Base-by-base conservation (phyloP, 176 grass and related monocot species). In the Phyllostachys edulis region DNA sequence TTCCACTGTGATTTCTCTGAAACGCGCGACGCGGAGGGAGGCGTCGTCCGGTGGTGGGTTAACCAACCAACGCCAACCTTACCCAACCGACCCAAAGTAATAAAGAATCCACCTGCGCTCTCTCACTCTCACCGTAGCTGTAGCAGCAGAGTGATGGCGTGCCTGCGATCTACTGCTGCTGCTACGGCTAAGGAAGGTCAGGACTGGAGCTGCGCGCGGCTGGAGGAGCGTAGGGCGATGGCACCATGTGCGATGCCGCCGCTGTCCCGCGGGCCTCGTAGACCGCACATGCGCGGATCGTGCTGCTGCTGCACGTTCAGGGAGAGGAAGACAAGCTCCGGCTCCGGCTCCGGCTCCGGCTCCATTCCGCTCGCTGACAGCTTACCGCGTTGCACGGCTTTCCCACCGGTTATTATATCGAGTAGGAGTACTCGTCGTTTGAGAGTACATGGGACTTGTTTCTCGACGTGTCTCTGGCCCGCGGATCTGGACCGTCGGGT, bases 201-300 rank as follows among this genome's bases (percentile, higher is more conserved):
- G 21, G 11, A n/a, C n/a, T n/a, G n/a, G n/a, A 27, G n/a, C 59
- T 5, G 41, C 23, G 40, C 24, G 41, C 76, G 76, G 56, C 56
- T 18, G 39, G 29, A 8, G 1, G 75, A 45, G 7, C 37, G n/a
- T 40, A 10, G 55, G 41, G 37, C 45, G 75, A 63, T 29, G 75
- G 57, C 63, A 59, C 32, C 82, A 77, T 68, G 73, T 85, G 81
- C 69, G 4, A 13, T 11, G 44, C 9, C 5, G 18, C 52, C 81
- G 36, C 29, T 7, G 20, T 9, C 55, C 39, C 67, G 67, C 34
- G 51, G 50, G 15, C 67, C 39, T 36, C 55, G 80, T 36, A 32
- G 21, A 4, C 24, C 55, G 17, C 68, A 7, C 68, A 18, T 18
- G 80, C 3, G 21, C 38, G 69, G 55, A 37, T 63, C 69, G 21